Conservation (phyloP, 2,329 filamentous ascomycete genomes). For the Fusarium circinatum region DNA sequence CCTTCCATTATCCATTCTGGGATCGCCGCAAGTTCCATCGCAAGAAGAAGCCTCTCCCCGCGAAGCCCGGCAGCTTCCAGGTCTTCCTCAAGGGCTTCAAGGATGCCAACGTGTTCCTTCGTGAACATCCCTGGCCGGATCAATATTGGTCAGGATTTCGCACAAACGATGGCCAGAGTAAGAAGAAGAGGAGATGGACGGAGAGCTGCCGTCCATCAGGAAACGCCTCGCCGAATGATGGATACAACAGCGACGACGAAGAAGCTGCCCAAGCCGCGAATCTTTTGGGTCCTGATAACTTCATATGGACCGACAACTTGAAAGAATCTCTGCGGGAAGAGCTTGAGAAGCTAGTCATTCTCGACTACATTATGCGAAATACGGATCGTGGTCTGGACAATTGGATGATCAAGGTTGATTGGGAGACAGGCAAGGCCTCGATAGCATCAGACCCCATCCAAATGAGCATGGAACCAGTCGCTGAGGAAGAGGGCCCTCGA, state of each 20-base stretch:
- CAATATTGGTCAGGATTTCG: conserved; percentile 79
- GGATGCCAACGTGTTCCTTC: conserved; percentile 93
- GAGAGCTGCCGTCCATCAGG: conserved; percentile 79
- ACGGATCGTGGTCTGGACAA: conserved; percentile 97
- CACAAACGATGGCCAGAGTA: conserved; percentile 72
- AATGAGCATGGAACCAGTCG: conserved; percentile 67
- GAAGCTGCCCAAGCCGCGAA: conserved; percentile 60
- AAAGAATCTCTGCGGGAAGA: conserved; percentile 95
- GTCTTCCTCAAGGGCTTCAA: conserved; percentile 97
- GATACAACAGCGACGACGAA: conserved; percentile 72
- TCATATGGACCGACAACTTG: conserved; percentile 86
- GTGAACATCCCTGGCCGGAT: conserved; percentile 97
- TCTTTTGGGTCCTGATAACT: conserved; percentile 64
- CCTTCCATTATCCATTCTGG: conserved; percentile 99
- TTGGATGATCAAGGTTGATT: conserved; percentile 99
- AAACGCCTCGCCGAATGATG: conserved; percentile 64
- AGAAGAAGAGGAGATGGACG: conserved; percentile 72
- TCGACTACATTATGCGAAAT: conserved; percentile 99
- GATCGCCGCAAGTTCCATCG: conserved; percentile 88
- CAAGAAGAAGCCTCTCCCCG: conserved; percentile 85
- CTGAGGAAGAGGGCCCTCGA: conserved; percentile 62
- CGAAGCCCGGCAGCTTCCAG: conserved; percentile 95
- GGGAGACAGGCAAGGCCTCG: conserved; percentile 81
- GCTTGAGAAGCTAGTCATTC: conserved; percentile 93
- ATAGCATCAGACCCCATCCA: conserved; percentile 84